Evolutionary conservation across 2,329 filamentous ascomycete species (phyloP).

Genomic region (Curvularia sp.): DNA sequence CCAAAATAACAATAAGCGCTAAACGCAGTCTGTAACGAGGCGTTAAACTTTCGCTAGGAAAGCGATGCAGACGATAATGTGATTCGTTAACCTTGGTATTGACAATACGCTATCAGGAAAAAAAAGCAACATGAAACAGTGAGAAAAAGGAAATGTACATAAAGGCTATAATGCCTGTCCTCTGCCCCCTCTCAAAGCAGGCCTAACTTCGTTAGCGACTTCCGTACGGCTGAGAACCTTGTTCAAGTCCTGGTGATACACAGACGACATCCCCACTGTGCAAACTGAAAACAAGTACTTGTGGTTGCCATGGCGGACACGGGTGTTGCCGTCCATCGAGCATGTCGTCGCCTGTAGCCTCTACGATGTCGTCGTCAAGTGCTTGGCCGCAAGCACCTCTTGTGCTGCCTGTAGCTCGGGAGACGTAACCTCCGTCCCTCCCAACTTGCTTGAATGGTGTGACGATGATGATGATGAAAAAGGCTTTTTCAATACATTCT

Average conservation of each 20-base stretch:
- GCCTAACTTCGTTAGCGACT: background rate
- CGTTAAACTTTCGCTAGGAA: background rate
- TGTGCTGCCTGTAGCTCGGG: constrained; percentile 17
- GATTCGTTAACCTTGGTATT: background rate
- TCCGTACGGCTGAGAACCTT: background rate
- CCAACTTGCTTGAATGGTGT: constrained; percentile 3
- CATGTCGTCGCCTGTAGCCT: background rate
- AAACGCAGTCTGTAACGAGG: background rate
- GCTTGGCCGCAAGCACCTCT: constrained; percentile 14
- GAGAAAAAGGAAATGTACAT: background rate
- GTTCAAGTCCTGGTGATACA: background rate
- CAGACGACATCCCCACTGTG: background rate
- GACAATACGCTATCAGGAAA: background rate
- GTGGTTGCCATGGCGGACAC: background rate
- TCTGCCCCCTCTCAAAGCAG: background rate
- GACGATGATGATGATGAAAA: background rate
- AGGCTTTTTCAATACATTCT: constrained; percentile 19
- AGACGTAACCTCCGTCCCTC: constrained; percentile 5
- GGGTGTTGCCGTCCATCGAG: background rate
- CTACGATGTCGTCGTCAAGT: constrained; percentile 13
- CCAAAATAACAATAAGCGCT: background rate
- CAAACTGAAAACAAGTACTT: background rate
- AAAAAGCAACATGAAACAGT: background rate
- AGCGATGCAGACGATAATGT: background rate
- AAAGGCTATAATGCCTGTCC: background rate